A percentile compares a stretch with the other conserved stretches of the same genome.
phyloP scores from a whole-genome alignment of 768 basidiomycete species.

The Xerocomus potaroensis region DNA sequence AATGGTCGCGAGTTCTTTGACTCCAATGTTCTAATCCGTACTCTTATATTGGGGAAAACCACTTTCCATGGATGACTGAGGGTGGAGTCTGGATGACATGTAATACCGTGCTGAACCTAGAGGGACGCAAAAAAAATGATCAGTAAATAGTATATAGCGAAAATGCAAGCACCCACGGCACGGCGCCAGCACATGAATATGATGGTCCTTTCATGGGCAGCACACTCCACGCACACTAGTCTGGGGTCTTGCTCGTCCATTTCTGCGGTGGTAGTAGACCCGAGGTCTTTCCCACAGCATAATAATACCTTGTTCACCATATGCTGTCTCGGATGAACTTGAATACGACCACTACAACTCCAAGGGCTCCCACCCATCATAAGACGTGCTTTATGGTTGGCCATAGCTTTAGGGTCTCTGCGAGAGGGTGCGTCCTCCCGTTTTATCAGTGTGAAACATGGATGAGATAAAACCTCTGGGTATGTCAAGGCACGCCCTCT shows the following conservation, averaged over 20 bases:
- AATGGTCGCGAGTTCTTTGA: neutral
- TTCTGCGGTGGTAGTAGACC: constrained; percentile 19
- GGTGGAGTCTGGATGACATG: constrained; percentile 12
- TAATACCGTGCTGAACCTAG: constrained; percentile 19
- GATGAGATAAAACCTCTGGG: constrained; percentile 27
- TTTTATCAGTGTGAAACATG: constrained; percentile 21
- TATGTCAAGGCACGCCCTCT: constrained; percentile 16
- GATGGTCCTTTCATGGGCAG: constrained; percentile 1
- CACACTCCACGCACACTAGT: constrained; percentile 18
- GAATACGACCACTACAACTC: constrained; percentile 19
- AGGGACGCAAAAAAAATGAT: neutral
- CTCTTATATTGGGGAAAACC: neutral
- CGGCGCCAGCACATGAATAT: constrained; percentile 23
- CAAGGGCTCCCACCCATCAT: constrained; percentile 23
- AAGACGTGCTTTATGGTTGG: constrained; percentile 19
- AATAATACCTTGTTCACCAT: constrained; percentile 13
- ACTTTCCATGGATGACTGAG: constrained; percentile 8
- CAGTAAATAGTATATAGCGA: neutral
- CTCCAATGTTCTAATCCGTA: neutral
- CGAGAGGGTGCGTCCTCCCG: constrained; percentile 3
- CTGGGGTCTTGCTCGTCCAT: constrained; percentile 22
- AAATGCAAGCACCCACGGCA: constrained; percentile 13
- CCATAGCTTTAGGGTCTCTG: constrained; percentile 21
- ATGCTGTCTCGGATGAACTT: constrained; percentile 17
- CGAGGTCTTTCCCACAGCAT: constrained; percentile 23